Base-by-base conservation (phyloP, 1,284 basidiomycete species). In the Apiotrichum sp. region DNA sequence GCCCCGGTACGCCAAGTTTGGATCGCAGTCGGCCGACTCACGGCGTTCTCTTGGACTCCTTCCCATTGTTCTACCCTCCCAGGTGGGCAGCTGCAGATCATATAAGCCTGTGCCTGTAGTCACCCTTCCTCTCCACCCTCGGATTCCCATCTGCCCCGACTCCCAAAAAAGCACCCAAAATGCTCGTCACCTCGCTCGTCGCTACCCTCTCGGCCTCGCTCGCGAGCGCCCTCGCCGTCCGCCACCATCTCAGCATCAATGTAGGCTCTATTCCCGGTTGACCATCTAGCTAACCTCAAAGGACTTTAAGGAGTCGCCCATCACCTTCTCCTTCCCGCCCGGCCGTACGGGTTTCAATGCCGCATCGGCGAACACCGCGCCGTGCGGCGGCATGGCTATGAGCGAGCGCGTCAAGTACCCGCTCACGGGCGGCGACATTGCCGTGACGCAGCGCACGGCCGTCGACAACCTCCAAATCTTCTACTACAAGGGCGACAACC, bases 361-460 rank as follows among this genome's bases (percentile, higher is more conserved):
- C 4, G 48, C 38, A 13, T 58, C 41, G n/a, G 66, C 66, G 33
- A 50, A 42, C 14, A 47, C 52, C 3, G 62, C 62, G n/a, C 63
- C 64, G 6, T 68, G 66, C 50, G 66, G 66, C 16, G 64, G 64
- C 16, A 35, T 52, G 22, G 47, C 56, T 2, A 53, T 60, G 3
- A 22, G 41, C 42, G 39, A 6, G 16, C 44, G 64, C 7, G 53
- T 60, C 33, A 31, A n/a, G 16, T 65, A 58, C 47, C 64, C 65
- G 13, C 45, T 67, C 22, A 51, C 43, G 36, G 64, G 62, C 14
- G 65, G 65, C 29, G 58, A 67, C n/a, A 52, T 67, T 43, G 50
- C 65, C 7, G 48, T 67, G 34, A 56, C 52, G 6, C 59, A 62
- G 34, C 40, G 32, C 29, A 58, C 59, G 34, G 31, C 57, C n/a